Conservation (phyloP, 371 early-diverging fungal species). For the Catenaria anguillulae region DNA sequence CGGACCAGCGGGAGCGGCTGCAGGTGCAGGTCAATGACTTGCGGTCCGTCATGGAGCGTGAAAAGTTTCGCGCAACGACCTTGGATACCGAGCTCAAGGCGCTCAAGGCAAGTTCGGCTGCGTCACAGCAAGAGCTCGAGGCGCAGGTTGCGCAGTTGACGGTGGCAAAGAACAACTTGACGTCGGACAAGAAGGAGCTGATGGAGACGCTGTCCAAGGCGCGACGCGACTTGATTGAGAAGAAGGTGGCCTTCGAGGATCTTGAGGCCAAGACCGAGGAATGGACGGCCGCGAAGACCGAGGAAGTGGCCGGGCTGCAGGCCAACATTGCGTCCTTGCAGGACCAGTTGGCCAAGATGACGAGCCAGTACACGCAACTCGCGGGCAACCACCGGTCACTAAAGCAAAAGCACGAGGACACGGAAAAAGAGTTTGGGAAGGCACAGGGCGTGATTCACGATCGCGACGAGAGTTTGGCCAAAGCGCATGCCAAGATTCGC, state of each 20-base stretch:
- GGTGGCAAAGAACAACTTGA: background rate
- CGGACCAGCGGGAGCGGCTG: slow-evolving; percentile 1
- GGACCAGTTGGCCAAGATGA: background rate
- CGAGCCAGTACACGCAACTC: background rate
- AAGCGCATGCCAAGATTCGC: background rate
- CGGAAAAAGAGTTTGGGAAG: too few relatives aligned
- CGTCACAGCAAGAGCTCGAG: background rate
- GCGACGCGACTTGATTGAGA: slow-evolving; percentile 1
- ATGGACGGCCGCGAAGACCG: background rate
- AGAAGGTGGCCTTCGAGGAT: background rate
- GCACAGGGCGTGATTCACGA: background rate
- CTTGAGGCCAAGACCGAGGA: slow-evolving; percentile 1
- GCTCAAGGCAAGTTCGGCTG: background rate
- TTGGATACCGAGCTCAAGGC: background rate
- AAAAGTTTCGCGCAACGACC: background rate
- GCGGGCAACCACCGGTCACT: background rate
- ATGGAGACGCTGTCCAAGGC: slow-evolving; percentile 4
- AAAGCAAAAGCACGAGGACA: background rate
- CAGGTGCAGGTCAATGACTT: slow-evolving; percentile 1
- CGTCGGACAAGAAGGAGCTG: slow-evolving; percentile 5
- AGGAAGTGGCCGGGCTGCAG: background rate
- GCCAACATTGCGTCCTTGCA: background rate
- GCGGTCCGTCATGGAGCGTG: background rate
- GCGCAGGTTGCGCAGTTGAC: background rate
- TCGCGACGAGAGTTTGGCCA: background rate